Evolutionary conservation across 2,329 filamentous ascomycete species (phyloP).

Genomic region (Sporothrix brasiliensis): DNA sequence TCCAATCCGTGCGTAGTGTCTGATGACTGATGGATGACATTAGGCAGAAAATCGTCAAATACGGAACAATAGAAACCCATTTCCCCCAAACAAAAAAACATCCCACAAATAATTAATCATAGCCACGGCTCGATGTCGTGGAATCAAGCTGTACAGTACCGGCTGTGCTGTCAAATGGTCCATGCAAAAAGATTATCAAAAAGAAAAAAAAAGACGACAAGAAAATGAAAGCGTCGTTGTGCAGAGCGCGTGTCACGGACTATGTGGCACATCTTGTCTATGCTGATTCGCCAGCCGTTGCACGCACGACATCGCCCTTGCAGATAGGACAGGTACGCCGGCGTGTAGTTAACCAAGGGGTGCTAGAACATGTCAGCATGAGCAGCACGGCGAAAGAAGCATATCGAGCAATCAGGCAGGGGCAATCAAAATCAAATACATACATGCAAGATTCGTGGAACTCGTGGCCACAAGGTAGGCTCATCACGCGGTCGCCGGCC

Average conservation of each 20-base stretch:
- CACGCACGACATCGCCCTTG: slow-evolving; percentile 88
- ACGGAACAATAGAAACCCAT: not conserved
- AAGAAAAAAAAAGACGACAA: not conserved
- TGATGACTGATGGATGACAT: not conserved
- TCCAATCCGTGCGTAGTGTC: slow-evolving; percentile 17
- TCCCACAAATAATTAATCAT: not conserved
- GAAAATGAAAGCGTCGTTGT: not conserved
- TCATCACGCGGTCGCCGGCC: slow-evolving; percentile 94
- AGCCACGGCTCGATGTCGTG: not conserved
- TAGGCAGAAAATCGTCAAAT: not conserved
- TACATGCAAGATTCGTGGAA: slow-evolving; percentile 99
- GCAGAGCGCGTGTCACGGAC: not conserved
- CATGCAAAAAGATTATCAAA: not conserved
- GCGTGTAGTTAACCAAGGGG: slow-evolving; percentile 93
- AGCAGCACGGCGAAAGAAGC: not conserved
- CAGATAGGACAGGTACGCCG: slow-evolving; percentile 98
- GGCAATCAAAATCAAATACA: slow-evolving; percentile 46
- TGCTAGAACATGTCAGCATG: slow-evolving; percentile 57
- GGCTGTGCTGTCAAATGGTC: slow-evolving; percentile 3
- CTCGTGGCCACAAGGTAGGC: slow-evolving; percentile 93
- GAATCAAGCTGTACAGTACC: not conserved
- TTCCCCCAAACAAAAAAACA: not conserved
- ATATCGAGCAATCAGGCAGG: not conserved
- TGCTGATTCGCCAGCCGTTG: slow-evolving; percentile 19
- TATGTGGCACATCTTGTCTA: too few species aligned